Conservation (phyloP, 345 rosid genomes). For the Nephelium lappaceum region DNA sequence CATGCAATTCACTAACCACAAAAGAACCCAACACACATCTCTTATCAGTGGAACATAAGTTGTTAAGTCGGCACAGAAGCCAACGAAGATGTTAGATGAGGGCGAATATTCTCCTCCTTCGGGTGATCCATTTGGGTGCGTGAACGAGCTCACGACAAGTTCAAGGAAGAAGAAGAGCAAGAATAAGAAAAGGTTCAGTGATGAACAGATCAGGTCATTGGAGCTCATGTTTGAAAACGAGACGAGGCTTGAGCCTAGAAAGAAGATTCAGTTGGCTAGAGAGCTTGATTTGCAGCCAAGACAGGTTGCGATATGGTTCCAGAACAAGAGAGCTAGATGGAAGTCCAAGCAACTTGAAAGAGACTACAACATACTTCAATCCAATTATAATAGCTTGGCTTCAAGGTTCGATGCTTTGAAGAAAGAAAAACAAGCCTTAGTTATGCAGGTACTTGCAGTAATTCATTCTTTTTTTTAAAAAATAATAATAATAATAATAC, state of each 20-base stretch:
- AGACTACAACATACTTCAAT: conserved; percentile 55
- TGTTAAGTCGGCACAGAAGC: conserved; percentile 2
- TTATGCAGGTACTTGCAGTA: conserved; percentile 49
- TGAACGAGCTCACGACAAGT: conserved; percentile 8
- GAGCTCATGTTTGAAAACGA: conserved; percentile 75
- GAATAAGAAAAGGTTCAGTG: conserved; percentile 74
- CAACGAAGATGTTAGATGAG: conserved; percentile 40
- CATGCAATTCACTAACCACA: not conserved
- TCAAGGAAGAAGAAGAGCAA: conserved; percentile 49
- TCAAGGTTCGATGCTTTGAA: conserved; percentile 58
- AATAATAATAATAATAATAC: too few species aligned
- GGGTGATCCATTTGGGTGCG: conserved; percentile 34
- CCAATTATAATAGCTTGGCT: conserved; percentile 56
- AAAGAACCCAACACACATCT: not conserved
- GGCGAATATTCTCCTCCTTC: conserved; percentile 42
- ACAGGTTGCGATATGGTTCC: conserved; percentile 94
- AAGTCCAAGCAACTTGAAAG: conserved; percentile 81
- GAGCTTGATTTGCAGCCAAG: conserved; percentile 83
- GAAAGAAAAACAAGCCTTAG: conserved; percentile 67
- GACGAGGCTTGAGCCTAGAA: conserved; percentile 69
- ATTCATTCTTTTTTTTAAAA: not conserved
- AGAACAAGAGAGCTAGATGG: conserved; percentile 87
- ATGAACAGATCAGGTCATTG: conserved; percentile 76
- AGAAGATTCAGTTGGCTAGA: conserved; percentile 71
- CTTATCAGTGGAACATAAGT: not conserved